Conservation (phyloP, 352 stramenopile species). For the Plasmopara muralis region DNA sequence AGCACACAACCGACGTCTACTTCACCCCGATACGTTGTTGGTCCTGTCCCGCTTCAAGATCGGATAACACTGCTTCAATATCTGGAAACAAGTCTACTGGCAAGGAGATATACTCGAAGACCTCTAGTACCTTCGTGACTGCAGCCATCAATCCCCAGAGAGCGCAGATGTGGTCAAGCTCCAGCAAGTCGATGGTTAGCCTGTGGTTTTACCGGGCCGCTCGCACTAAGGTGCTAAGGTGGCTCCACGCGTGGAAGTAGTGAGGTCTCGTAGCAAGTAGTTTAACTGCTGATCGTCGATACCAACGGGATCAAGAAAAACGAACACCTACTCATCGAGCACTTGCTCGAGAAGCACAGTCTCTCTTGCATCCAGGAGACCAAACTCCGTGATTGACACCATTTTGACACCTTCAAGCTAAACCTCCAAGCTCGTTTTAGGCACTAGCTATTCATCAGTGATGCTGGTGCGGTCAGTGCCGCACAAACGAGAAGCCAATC, state of each 20-base stretch:
- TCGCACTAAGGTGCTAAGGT: not conserved
- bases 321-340: not conserved
- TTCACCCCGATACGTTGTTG: not conserved
- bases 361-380: not conserved
- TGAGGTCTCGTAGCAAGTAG: not conserved
- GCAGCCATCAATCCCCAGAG: too few relatives aligned
- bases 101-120: not conserved
- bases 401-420: not conserved
- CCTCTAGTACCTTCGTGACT: slow-evolving; percentile 5
- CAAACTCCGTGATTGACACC: not conserved
- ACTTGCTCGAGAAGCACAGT: not conserved
- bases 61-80: not conserved
- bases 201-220: not conserved
- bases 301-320: not conserved
- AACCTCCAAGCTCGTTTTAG: not conserved
- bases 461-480: not conserved
- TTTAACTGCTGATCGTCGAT: not conserved
- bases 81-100: not conserved
- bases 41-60: not conserved
- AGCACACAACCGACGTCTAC: not conserved
- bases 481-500: not conserved
- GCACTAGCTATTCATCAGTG: not conserved
- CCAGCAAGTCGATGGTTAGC: not conserved
- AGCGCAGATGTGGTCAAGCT: too few relatives aligned
- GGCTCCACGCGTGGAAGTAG: not conserved